A percentile compares a stretch with the other conserved stretches of the same genome.
These are phyloP conservation scores for Salix purpurea DNA, from an alignment of 345 rosid genomes.

Conservation along the genomic window DNA sequence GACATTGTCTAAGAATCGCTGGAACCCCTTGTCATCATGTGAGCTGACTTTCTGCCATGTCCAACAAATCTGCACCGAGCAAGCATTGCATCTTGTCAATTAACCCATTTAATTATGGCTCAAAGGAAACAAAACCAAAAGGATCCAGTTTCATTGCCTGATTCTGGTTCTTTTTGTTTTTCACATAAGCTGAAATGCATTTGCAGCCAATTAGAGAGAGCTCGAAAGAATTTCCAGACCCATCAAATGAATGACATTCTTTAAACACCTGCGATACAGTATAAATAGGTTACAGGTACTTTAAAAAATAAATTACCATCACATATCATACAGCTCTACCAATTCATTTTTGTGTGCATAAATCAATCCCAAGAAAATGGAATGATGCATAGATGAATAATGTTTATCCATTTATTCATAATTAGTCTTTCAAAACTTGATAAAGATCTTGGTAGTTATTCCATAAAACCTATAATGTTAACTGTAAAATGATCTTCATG, in stretches of 20 bases:
- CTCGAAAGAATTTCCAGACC: conserved; percentile 60
- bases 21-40: conserved; percentile 82
- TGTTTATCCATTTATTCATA: background rate
- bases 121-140: conserved; percentile 2
- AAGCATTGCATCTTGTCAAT: conserved; percentile 15
- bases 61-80: conserved; percentile 85
- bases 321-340: background rate
- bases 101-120: conserved; percentile 8
- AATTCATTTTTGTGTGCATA: background rate
- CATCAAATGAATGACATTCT: conserved; percentile 57
- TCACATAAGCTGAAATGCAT: conserved; percentile 95
- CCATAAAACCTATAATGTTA: background rate
- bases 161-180: conserved; percentile 88
- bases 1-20: conserved; percentile 87
- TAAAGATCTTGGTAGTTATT: background rate
- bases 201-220: conserved; percentile 81
- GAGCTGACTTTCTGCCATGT: conserved; percentile 76
- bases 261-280: conserved; percentile 60
- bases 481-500: background rate
- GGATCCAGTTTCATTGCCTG: conserved; percentile 45
- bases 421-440: background rate
- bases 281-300: background rate
- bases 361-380: background rate
- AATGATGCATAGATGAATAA: background rate
- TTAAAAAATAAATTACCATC: background rate